phyloP scores from a whole-genome alignment of 352 stramenopile species.

The Peronosclerospora sorghi region DNA sequence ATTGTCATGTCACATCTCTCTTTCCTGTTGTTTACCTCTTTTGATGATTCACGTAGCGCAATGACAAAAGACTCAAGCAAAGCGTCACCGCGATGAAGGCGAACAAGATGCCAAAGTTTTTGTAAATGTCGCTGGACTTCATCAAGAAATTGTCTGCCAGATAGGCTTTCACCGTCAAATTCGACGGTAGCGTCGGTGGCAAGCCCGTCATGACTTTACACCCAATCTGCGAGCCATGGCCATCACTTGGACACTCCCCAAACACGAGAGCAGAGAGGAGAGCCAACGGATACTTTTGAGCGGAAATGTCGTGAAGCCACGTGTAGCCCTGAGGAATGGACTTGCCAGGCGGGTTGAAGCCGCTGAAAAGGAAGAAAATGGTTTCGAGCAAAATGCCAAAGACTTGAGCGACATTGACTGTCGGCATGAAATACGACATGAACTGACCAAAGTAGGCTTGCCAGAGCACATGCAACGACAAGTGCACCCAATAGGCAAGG shows the following conservation, averaged over 20 bases:
- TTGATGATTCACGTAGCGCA: conserved; percentile 26
- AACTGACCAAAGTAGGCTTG: conserved; percentile 17
- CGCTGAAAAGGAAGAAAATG: conserved; percentile 15
- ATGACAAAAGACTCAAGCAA: conserved; percentile 4
- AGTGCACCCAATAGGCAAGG: conserved; percentile 9
- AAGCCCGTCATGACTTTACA: conserved; percentile 19
- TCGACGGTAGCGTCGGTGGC: conserved; percentile 15
- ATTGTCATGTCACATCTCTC: too few relatives aligned
- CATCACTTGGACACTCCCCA: conserved; percentile 12
- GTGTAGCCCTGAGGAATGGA: conserved; percentile 5
- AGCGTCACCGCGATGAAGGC: conserved; percentile 19
- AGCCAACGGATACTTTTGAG: conserved; percentile 9
- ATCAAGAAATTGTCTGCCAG: conserved; percentile 21
- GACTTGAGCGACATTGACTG: conserved; percentile 37
- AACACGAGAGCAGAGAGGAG: conserved; percentile 4
- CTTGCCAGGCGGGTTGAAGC: conserved; percentile 11
- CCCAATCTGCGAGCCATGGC: conserved; percentile 13
- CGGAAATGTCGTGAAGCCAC: conserved; percentile 13
- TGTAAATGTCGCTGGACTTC: conserved; percentile 21
- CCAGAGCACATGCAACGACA: conserved; percentile 9
- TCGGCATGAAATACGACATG: conserved; percentile 17
- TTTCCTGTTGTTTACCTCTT: conserved; percentile 19
- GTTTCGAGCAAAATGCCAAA: conserved; percentile 11
- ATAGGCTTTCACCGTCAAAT: conserved; percentile 26
- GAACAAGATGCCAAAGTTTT: conserved; percentile 17